Evolutionary conservation across 257 asterid species (phyloP), one percentile per base, ranked within the genome.

Genomic region (Scutellaria minor): DNA sequence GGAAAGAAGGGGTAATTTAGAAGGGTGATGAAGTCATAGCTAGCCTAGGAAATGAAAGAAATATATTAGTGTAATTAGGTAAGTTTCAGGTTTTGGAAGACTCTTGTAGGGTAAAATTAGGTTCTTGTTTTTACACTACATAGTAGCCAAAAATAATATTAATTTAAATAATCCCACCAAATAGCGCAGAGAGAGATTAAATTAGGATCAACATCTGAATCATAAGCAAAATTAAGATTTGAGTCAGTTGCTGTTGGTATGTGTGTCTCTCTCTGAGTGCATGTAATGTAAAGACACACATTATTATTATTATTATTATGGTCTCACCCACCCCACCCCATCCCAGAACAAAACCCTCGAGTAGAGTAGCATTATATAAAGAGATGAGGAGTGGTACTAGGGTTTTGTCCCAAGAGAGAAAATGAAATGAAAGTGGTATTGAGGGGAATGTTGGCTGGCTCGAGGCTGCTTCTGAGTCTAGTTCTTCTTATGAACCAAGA

Each of bases 361-460:
- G 13, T 20, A 12, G 20, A 15, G 9, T 40, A 0, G 7, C 9
- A 41, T 68, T 80, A 82, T 80, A 77, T 60, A 70, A 46, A 72
- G 71, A 31, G 66, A 72, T 24, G 69, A 58, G 37, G 37, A 31
- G 37, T 5, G 64, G 46, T 37, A 42, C 54, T 73, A 78, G 82
- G 82, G 78, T 76, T 78, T 76, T 9, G 40, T 12, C 6, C 2
- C 27, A 8, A 42, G 3, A 37, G 50, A 52, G 18, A 41, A 11
- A 22, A 58, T 27, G 60, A 22, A 9, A 9, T 39, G 31, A 31
- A 31, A 31, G 71, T 66, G 62, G 64, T 64, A 81, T 85, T 87
- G 93, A 48, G 93, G 88, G 89, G 96, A 85, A 84, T 85, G 91
- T 85, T 77, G 96, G 88, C 90, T 89, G 96, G 93, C 84, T 85